phyloP scores from a whole-genome alignment of 1,284 basidiomycete species.

The Sporisorium iseilematis-ciliati region DNA sequence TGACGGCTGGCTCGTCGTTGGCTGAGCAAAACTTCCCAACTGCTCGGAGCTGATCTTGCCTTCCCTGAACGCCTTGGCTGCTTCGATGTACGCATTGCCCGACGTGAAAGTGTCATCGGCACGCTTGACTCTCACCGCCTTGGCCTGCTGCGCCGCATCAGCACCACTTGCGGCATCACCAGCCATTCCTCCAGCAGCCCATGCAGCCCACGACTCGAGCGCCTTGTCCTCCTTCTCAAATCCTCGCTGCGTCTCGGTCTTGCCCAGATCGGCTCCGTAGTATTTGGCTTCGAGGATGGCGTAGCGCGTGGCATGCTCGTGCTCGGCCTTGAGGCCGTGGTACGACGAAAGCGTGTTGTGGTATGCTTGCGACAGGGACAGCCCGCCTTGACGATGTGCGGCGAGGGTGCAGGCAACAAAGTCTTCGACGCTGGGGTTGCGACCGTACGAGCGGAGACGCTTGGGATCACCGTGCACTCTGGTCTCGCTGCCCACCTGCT shows the following conservation, averaged over 20 bases:
- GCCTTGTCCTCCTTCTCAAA: conserved; percentile 60
- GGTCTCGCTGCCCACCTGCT: conserved; percentile 72
- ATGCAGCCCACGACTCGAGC: conserved; percentile 58
- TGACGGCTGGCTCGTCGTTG: not conserved
- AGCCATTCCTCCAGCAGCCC: conserved; percentile 32
- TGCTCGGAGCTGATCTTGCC: conserved; percentile 28
- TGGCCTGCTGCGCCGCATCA: conserved; percentile 37
- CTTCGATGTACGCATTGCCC: conserved; percentile 51
- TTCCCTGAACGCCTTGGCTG: conserved; percentile 46
- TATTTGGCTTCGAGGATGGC: conserved; percentile 84
- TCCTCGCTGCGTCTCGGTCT: conserved; percentile 59
- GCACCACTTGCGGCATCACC: conserved; percentile 19
- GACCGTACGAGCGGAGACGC: conserved; percentile 54
- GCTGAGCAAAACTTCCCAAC: conserved; percentile 17
- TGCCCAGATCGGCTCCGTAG: conserved; percentile 80
- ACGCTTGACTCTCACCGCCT: conserved; percentile 41
- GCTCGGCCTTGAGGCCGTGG: conserved; percentile 71
- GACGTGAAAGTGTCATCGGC: conserved; percentile 50
- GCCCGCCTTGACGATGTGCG: conserved; percentile 77
- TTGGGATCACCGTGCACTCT: conserved; percentile 76
- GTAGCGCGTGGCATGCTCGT: conserved; percentile 81
- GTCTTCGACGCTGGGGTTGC: conserved; percentile 87
- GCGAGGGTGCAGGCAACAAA: conserved; percentile 83
- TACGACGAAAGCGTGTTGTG: conserved; percentile 64
- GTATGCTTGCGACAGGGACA: conserved; percentile 85